phyloP scores from a whole-genome alignment of 2,329 filamentous ascomycete genomes.

The Epichloe baconii region DNA sequence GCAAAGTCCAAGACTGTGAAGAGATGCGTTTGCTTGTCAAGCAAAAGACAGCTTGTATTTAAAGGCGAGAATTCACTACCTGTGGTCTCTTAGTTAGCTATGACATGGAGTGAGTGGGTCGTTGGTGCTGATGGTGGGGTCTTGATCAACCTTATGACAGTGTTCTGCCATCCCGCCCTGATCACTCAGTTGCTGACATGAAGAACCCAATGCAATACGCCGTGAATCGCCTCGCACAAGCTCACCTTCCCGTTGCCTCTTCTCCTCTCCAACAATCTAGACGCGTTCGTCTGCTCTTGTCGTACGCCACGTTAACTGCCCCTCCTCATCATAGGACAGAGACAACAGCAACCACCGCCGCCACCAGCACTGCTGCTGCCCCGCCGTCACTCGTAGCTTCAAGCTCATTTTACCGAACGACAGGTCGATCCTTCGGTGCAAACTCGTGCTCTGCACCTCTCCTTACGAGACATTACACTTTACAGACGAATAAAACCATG shows the following conservation, averaged over 20 bases:
- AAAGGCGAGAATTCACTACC: too few relatives aligned
- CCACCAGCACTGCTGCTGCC: neutral
- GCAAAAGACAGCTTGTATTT: too few relatives aligned
- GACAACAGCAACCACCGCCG: neutral
- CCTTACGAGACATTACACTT: neutral
- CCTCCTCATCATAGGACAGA: neutral
- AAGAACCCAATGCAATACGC: too few relatives aligned
- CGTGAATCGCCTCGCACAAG: neutral
- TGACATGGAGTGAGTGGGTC: neutral
- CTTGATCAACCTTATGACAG: neutral
- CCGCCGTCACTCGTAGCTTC: neutral
- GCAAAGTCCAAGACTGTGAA: neutral
- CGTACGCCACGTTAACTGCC: neutral
- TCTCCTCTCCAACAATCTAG: neutral
- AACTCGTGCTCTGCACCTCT: neutral
- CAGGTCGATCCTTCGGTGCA: neutral
- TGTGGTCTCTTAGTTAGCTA: neutral
- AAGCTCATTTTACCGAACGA: neutral
- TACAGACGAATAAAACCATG: slow-evolving; percentile 17
- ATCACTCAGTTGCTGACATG: too few relatives aligned
- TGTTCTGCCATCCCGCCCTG: too few relatives aligned
- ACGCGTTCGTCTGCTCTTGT: too few relatives aligned
- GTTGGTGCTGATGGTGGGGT: neutral
- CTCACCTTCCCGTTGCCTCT: neutral
- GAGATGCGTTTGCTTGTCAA: neutral